These are phyloP conservation scores for Ilex aquifolium DNA, from an alignment of 257 asterid species.

Conservation along the genomic window DNA sequence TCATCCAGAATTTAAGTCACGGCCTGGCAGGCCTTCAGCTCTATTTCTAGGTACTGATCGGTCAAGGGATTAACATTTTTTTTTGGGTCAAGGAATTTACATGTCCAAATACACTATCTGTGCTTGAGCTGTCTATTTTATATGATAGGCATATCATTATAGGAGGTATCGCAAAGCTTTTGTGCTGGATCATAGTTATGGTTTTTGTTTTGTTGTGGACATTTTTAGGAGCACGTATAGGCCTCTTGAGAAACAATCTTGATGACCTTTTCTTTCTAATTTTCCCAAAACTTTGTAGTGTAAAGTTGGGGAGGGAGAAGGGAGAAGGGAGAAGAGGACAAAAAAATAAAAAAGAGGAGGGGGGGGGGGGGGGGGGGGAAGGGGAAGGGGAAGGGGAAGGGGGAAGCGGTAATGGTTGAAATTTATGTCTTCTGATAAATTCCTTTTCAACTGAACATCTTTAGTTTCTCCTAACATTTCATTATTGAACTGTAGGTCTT, in stretches of 20 bases:
- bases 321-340: no score
- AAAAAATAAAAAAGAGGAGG: no score
- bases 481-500: slow-evolving; percentile 32
- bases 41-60: slow-evolving; percentile 48
- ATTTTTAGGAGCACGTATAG: no score
- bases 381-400: no score
- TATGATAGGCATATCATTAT: background rate
- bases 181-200: background rate
- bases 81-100: slow-evolving; percentile 6
- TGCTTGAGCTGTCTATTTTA: background rate
- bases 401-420: background rate
- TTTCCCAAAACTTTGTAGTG: no score
- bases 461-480: background rate
- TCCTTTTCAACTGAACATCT: background rate
- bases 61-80: no score
- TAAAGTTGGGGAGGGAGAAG: no score
- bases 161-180: background rate
- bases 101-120: background rate
- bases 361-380: no score
- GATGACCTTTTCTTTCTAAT: no score
- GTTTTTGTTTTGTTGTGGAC: background rate
- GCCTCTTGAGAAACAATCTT: no score
- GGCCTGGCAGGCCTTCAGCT: slow-evolving; percentile 90
- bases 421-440: background rate
- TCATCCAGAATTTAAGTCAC: slow-evolving; percentile 91